Evolutionary conservation across 1,139 yeast species (phyloP).

Genomic region (Candida sp.): DNA sequence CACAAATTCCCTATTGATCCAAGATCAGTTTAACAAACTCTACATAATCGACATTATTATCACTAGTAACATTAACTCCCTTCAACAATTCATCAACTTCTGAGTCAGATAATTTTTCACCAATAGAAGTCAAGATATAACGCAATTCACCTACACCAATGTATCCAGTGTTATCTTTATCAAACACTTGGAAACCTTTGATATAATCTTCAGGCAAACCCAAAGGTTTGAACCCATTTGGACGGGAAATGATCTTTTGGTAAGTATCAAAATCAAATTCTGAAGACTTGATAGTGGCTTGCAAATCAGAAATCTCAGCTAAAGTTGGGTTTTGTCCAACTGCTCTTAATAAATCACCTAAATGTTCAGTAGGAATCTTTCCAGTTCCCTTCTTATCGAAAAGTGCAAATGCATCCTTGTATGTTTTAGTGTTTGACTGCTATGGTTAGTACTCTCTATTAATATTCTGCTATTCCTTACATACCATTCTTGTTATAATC

Average conservation of each 20-base stretch:
- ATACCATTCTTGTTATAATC: neutral
- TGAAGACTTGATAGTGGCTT: conserved; percentile 40
- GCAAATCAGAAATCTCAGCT: conserved; percentile 79
- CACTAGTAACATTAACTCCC: conserved; percentile 91
- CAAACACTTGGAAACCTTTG: conserved; percentile 97
- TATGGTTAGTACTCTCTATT: conserved; percentile 7
- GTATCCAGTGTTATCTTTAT: conserved; percentile 92
- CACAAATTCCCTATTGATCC: conserved; percentile 59
- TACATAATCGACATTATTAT: conserved; percentile 92
- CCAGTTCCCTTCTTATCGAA: conserved; percentile 98
- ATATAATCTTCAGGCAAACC: conserved; percentile 97
- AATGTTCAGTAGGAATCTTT: conserved; percentile 77
- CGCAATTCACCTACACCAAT: conserved; percentile 97
- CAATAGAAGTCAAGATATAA: conserved; percentile 89
- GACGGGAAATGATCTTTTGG: conserved; percentile 76
- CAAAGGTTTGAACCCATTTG: conserved; percentile 84
- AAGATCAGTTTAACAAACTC: conserved; percentile 92
- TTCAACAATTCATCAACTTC: conserved; percentile 96
- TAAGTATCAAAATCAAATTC: conserved; percentile 75
- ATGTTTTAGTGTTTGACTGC: conserved; percentile 60
- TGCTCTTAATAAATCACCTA: conserved; percentile 94
- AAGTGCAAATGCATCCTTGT: conserved; percentile 95
- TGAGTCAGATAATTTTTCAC: conserved; percentile 83
- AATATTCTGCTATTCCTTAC: neutral
- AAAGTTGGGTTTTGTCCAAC: conserved; percentile 98